A percentile compares a stretch with the other conserved stretches of the same genome.
Conservation (phyloP, 2,329 filamentous ascomycete species). For the Talaromyces sp. region DNA sequence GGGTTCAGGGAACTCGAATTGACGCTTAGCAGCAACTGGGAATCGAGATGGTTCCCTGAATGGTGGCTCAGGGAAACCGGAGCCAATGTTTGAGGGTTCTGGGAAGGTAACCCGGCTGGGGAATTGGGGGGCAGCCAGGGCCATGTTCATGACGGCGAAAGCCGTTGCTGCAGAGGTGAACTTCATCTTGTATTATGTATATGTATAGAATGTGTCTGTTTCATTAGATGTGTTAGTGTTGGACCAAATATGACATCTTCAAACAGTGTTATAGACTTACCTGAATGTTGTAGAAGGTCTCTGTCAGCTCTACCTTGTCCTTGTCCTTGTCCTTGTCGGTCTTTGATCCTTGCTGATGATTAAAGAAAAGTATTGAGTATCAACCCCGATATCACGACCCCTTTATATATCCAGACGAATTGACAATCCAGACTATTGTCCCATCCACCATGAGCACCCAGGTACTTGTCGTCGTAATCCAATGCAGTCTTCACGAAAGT, state of each 20-base stretch:
- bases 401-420: background rate
- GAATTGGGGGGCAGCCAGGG: conserved; percentile 7
- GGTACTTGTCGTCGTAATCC: background rate
- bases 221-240: background rate
- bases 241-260: background rate
- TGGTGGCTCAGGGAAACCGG: background rate
- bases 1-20: background rate
- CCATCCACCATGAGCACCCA: background rate
- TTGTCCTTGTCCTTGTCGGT: background rate
- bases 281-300: background rate
- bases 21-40: background rate
- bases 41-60: background rate
- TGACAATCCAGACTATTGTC: background rate
- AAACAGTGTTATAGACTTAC: background rate
- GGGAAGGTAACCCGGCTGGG: background rate
- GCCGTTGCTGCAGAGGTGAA: conserved; percentile 13
- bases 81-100: no score
- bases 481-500: background rate
- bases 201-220: background rate
- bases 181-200: conserved; percentile 10
- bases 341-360: background rate
- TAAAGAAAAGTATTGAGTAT: background rate
- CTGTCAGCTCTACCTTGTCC: background rate
- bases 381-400: background rate
- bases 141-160: conserved; percentile 5